Evolutionary conservation across 495 filamentous ascomycete genomes (phyloP), one percentile per base, ranked within the genome.

Genomic region (Annulohypoxylon stygium): DNA sequence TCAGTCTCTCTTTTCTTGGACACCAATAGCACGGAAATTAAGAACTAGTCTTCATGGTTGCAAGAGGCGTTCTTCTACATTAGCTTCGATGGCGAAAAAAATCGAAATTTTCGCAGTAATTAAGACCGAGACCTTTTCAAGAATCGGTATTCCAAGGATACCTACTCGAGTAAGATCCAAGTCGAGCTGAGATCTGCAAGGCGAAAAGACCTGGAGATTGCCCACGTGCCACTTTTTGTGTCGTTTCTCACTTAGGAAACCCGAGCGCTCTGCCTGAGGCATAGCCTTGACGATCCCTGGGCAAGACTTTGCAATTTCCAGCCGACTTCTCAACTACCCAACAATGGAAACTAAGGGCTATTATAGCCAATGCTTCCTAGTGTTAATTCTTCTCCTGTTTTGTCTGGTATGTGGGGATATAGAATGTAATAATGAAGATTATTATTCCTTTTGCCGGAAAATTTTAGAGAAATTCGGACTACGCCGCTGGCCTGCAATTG

Each of bases 211-310:
- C 45, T 68, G 64, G 65, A 53, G n/a, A 64, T 48, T 68, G 59
- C 51, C 58, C 70, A 68, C 65, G 70, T 73, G 70, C 70, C 25
- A 60, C 69, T 36, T 58, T 60, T 20, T 18, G 3, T 20, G 18
- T 41, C n/a, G 14, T 39, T 20, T 59, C 36, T 39, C 25, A 25
- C 30, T 30, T 57, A 30, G 25, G 53, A 36, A 57, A 36, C 4
- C n/a, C 26, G 53, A 30, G 30, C 30, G 5, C 0, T 30, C 30
- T 30, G 30, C 30, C 30, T 30, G 30, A 30, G 53, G 12, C 4
- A 9, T 36, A 57, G 9, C 30, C 8, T 1, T 43, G 39, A 14
- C 10, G 23, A 26, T 30, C 26, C 4, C 16, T 9, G 33, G 53
- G 30, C 53, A 54, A 20, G 48, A 53, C 48, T 26, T 12, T 20